Base-by-base conservation (phyloP, 345 rosid species). In the Durio zibethinus region DNA sequence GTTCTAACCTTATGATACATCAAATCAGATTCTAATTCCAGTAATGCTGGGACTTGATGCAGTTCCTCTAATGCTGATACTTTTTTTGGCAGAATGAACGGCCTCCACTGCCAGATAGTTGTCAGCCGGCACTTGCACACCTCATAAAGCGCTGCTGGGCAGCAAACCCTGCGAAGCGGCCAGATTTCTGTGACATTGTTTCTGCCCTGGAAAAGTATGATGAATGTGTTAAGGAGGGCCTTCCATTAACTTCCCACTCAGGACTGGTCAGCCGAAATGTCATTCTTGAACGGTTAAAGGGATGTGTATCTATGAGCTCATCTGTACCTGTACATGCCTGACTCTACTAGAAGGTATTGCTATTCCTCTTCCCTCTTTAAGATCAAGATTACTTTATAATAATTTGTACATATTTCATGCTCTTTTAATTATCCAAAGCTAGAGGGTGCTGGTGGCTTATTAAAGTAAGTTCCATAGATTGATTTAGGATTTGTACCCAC, bases 141-240 rank as follows among this genome's bases (percentile, higher is more conserved):
- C 80, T 96, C n/a, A 93, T 96, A 81, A 92, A 86, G 87, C 88
- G 90, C 2, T 96, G 99, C 77, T 92, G 99, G 99, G 91, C 97
- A 0, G 93, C 88, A 0, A 93, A 93, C 69, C 97, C 99, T 0
- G 80, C 97, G 0, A 96, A 92, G 83, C 86, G 99, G 77, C 98
- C 98, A 0, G 98, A 96, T 63, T 96, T 96, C 88, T 85, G 88
- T 20, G 81, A 91, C 80, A 93, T 96, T 12, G 99, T 96, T 53
- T 87, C 91, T 4, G 88, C 89, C 3, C 76, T 93, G 62, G 98
- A 93, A 87, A 92, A 89, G 83, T 91, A 88, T 59, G 97, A 96
- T 16, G 97, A 89, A 64, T 91, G 98, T 71, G 89, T 90, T 16
- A 92, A 91, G 88, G 98, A 90, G 76, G 99, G 99, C 7, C 88